Percentiles rank a stretch among this genome's conserved stretches.
phyloP scores from a whole-genome alignment of 108 stramenopile species.

The Fragilariopsis cylindrus region DNA sequence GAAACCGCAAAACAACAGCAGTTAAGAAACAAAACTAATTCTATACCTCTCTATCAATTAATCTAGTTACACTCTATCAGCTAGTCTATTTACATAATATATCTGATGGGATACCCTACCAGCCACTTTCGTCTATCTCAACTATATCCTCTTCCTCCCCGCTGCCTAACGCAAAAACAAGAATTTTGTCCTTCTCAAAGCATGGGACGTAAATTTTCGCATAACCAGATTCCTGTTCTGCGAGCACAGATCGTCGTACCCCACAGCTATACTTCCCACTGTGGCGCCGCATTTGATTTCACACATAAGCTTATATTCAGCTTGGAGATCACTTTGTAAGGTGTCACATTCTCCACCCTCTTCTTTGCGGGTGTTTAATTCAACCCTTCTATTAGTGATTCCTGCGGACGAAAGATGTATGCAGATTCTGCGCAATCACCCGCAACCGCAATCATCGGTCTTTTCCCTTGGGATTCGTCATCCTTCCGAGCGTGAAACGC shows the following conservation, averaged over 20 bases:
- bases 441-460: conserved; percentile 92
- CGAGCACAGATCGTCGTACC: conserved; percentile 81
- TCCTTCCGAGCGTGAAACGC: conserved; percentile 84
- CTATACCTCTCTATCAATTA: too few species aligned
- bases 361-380: background rate
- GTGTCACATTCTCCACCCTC: background rate
- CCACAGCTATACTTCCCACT: conserved; percentile 90
- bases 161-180: conserved; percentile 81
- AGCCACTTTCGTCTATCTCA: conserved; percentile 4
- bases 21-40: too few species aligned
- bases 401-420: conserved; percentile 88
- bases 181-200: conserved; percentile 91
- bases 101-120: background rate
- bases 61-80: too few species aligned
- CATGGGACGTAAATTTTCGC: conserved; percentile 94
- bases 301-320: conserved; percentile 85
- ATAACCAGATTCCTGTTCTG: conserved; percentile 79
- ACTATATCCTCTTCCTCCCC: conserved; percentile 35
- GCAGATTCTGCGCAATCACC: conserved; percentile 97
- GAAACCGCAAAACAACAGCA: too few species aligned
- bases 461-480: conserved; percentile 34
- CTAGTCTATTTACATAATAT: too few species aligned
- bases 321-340: conserved; percentile 27
- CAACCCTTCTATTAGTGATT: background rate
- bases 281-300: conserved; percentile 91